Base-by-base conservation (phyloP, 768 basidiomycete species). In the Crucibulum laeve region DNA sequence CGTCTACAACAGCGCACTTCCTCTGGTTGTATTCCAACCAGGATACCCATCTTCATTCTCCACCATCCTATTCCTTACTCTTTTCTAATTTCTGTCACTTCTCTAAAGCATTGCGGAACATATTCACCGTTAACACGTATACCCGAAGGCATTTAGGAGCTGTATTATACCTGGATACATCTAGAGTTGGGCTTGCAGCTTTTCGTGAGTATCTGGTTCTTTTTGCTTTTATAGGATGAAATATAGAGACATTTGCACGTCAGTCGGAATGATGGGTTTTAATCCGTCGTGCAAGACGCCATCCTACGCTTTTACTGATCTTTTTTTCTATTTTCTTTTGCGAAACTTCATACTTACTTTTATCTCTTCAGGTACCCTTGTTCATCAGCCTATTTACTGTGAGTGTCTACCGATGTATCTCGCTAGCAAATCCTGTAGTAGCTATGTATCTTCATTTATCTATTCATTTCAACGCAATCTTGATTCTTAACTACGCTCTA, bases 241-340 rank as follows among this genome's bases (percentile, higher is more conserved):
- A 55, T 59, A 43, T 62, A 55, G 51, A 54, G 59, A 66, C 59
- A 67, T 79, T 79, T 79, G 78, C 78, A 80, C 76, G 78, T 79
- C 78, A 80, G 78, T 77, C 76, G 41, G 73, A 77, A 57, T 56
- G 50, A 49, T 47, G 42, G 41, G 50, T 51, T 55, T 44, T 47
- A 53, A 45, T 55, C 47, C 51, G 53, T 43, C 53, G 53, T 50
- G 54, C 28, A 67, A 49, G 76, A 74, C 63, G 73, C 54, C 40
- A 65, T 53, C 52, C 51, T 54, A 55, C 63, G 64, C 70, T 57
- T 64, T 66, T 38, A 48, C 77, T 79, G 76, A 77, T 48, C 30
- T 39, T 46, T 45, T 44, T 36, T 40, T 7, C n/a, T 26, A 14
- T 41, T 17, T 21, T 30, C 28, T 30, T 30, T n/a, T 30, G 28